A percentile compares a stretch with the other conserved stretches of the same genome.
Evolutionary conservation across 2,329 filamentous ascomycete species (phyloP).

Genomic region (Corniculantispora saksenae): DNA sequence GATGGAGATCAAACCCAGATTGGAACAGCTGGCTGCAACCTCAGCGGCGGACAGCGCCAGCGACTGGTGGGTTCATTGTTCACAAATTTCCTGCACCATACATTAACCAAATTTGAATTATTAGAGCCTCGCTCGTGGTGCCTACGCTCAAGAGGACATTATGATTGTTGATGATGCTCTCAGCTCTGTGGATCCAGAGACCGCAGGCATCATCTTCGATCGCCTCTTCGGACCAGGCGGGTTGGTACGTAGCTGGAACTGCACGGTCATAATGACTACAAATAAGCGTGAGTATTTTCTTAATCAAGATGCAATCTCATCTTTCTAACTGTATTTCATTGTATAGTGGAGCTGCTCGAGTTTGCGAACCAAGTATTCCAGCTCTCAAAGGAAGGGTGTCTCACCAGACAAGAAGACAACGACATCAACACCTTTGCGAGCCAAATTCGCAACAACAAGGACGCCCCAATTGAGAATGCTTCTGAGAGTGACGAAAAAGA

Average conservation of each 20-base stretch:
- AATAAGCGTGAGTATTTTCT: background rate
- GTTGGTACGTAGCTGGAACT: background rate
- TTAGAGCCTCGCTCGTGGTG: conserved; percentile 1
- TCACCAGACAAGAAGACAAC: no score
- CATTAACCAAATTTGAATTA: no score
- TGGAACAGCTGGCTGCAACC: conserved; percentile 1
- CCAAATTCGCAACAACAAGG: background rate
- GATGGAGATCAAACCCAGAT: background rate
- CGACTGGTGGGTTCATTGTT: background rate
- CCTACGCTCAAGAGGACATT: background rate
- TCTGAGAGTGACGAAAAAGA: background rate
- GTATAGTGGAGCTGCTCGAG: background rate
- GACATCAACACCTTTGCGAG: no score
- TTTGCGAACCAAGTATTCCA: background rate
- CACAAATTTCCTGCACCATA: no score
- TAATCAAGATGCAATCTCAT: background rate
- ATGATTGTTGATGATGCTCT: conserved; percentile 9
- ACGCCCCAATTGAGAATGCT: background rate
- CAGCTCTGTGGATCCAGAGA: conserved; percentile 9
- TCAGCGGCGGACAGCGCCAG: conserved; percentile 10
- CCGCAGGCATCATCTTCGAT: background rate
- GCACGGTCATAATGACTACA: conserved; percentile 11
- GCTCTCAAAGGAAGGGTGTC: no score
- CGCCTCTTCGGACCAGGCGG: background rate
- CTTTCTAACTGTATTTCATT: background rate